These are phyloP conservation scores for Balamuthia mandrillaris DNA, from an alignment of 208 protist genomes.

Conservation along the genomic window DNA sequence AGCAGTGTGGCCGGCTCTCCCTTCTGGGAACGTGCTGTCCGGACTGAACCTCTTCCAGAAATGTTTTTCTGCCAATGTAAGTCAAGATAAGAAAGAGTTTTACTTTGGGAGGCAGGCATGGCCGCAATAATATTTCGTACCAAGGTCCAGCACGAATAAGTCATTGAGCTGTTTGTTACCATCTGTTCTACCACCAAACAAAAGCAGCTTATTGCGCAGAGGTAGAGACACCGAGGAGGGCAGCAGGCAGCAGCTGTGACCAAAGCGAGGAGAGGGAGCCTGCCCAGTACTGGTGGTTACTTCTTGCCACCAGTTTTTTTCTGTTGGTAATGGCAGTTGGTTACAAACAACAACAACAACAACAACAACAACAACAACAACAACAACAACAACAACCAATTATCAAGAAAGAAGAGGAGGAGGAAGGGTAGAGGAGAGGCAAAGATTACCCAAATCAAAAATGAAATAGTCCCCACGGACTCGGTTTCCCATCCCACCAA, in stretches of 20 bases:
- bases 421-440: background rate
- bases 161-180: conserved; percentile 34
- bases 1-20: conserved; percentile 12
- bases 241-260: background rate
- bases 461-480: conserved; percentile 3
- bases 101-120: background rate
- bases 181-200: background rate
- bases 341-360: conserved; percentile 16
- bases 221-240: too few relatives aligned
- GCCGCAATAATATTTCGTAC: background rate
- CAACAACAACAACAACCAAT: background rate
- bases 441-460: conserved; percentile 15
- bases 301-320: conserved; percentile 4
- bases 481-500: conserved; percentile 9
- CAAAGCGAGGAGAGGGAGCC: background rate
- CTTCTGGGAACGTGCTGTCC: conserved; percentile 3
- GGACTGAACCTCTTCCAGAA: background rate
- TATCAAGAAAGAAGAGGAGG: background rate
- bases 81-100: background rate
- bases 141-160: background rate
- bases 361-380: background rate
- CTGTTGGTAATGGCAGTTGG: conserved; percentile 29
- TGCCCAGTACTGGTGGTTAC: background rate
- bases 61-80: background rate
- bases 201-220: background rate